These are phyloP conservation scores for Hanseniaspora clermontiae DNA, from an alignment of 805 yeast species.

Conservation along the genomic window DNA sequence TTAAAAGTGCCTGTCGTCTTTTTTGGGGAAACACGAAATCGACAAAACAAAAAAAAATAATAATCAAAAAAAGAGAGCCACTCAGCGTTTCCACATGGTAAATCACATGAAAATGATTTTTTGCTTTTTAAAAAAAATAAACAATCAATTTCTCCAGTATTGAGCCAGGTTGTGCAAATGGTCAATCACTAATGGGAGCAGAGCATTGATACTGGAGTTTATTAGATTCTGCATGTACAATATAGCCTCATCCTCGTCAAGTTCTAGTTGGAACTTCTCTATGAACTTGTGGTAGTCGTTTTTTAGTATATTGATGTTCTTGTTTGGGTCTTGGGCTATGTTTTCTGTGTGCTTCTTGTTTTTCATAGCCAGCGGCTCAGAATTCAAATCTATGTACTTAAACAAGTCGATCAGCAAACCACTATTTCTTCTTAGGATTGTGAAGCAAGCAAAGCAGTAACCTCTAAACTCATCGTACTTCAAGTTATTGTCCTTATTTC, in stretches of 20 bases:
- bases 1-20: too few relatives aligned
- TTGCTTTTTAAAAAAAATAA: neutral
- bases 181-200: slow-evolving; percentile 89
- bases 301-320: neutral
- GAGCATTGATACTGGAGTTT: slow-evolving; percentile 86
- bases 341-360: neutral
- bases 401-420: slow-evolving; percentile 80
- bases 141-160: slow-evolving; percentile 74
- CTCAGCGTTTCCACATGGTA: too few relatives aligned
- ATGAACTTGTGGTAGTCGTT: slow-evolving; percentile 41
- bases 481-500: slow-evolving; percentile 50
- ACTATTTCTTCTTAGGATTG: slow-evolving; percentile 78
- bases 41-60: neutral
- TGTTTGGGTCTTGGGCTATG: neutral
- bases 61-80: neutral
- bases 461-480: slow-evolving; percentile 79
- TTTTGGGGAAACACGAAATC: too few relatives aligned
- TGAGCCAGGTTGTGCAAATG: slow-evolving; percentile 91
- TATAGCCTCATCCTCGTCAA: slow-evolving; percentile 93
- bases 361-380: neutral
- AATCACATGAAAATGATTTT: neutral
- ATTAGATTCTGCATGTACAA: slow-evolving; percentile 87
- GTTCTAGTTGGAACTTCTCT: slow-evolving; percentile 83
- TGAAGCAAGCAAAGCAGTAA: slow-evolving; percentile 88
- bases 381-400: slow-evolving; percentile 36